Evolutionary conservation across 768 basidiomycete genomes (phyloP), one percentile per base, ranked within the genome.

Genomic region (Leccinum fibrillosum): DNA sequence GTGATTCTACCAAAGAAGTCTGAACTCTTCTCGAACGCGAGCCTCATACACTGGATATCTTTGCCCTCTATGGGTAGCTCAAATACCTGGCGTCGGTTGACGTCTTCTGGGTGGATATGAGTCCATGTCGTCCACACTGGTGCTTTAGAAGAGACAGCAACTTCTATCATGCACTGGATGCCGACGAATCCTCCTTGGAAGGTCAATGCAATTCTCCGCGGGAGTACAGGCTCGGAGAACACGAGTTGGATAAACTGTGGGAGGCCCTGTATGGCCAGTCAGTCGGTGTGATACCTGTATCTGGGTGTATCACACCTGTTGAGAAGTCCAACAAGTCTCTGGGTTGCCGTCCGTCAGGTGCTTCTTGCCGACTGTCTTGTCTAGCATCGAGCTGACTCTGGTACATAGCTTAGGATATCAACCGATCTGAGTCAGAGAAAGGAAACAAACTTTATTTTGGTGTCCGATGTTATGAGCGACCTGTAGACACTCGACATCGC

Each of bases 161-260:
- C 66, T 47, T 80, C 74, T 9, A 92, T 65, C 2, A 75, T 65
- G 67, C 89, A 91, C 48, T 78, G 75, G 8, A 81, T 87, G 19
- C 89, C 90, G 0, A 88, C 92, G 69, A 94, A 93, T 2, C 91
- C 91, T 13, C 91, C 91, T 77, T 94, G 91, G 66, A 94, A 94
- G 2, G 87, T 91, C 61, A 92, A 60, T 19, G 74, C 75, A 17
- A 92, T 62, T 25, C 75, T 76, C 60, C 74, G 78, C 4, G 88
- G 89, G 35, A 80, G 64, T n/a, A 89, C 82, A 51, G 70, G 78
- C 5, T 57, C 59, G 10, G 65, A 51, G 63, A 92, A 93, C 3
- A 71, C 70, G 26, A 92, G 72, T 54, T 90, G 88, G 60, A 93
- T 81, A 62, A 77, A 86, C 74, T 92, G 91, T 1, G 89, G 90